Percentiles rank a stretch among this genome's conserved stretches.
phyloP scores from a whole-genome alignment of 495 filamentous ascomycete species.

The Penicillium ochrochloron region DNA sequence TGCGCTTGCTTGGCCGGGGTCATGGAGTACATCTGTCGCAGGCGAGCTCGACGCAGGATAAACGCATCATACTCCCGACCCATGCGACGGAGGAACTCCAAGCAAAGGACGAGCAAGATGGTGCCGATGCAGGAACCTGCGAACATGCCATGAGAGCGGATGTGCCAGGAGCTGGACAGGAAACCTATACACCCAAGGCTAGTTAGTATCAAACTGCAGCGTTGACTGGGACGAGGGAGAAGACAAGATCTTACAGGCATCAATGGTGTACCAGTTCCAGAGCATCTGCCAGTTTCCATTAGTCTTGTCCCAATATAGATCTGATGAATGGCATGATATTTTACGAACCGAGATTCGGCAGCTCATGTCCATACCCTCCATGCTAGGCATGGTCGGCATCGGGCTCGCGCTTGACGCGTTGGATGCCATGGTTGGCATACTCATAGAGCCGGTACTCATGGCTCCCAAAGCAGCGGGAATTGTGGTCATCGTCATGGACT shows the following conservation, averaged over 20 bases:
- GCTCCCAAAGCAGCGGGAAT: not conserved
- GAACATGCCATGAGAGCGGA: conserved; percentile 64
- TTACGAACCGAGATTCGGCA: conserved; percentile 52
- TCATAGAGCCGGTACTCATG: conserved; percentile 15
- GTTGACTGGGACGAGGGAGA: not conserved
- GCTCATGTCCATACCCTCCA: conserved; percentile 23
- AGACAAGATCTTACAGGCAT: conserved; percentile 54
- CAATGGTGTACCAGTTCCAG: conserved; percentile 77
- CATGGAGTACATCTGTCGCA: conserved; percentile 21
- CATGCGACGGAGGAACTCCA: conserved; percentile 66
- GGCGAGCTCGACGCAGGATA: conserved; percentile 50
- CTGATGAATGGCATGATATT: not conserved
- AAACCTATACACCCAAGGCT: conserved; percentile 50
- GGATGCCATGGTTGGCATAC: conserved; percentile 4
- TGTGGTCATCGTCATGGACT: conserved; percentile 1
- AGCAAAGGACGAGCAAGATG: conserved; percentile 61
- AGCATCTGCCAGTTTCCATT: conserved; percentile 59
- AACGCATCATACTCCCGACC: conserved; percentile 64
- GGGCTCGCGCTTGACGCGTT: conserved; percentile 2
- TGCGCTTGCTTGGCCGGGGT: not conserved
- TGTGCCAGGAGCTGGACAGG: conserved; percentile 66
- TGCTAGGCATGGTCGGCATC: conserved; percentile 20
- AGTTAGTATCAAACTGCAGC: not conserved
- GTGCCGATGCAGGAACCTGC: conserved; percentile 74
- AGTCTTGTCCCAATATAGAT: not conserved